Conservation (phyloP, 2,329 filamentous ascomycete genomes). For the Emmonsia crescens region DNA sequence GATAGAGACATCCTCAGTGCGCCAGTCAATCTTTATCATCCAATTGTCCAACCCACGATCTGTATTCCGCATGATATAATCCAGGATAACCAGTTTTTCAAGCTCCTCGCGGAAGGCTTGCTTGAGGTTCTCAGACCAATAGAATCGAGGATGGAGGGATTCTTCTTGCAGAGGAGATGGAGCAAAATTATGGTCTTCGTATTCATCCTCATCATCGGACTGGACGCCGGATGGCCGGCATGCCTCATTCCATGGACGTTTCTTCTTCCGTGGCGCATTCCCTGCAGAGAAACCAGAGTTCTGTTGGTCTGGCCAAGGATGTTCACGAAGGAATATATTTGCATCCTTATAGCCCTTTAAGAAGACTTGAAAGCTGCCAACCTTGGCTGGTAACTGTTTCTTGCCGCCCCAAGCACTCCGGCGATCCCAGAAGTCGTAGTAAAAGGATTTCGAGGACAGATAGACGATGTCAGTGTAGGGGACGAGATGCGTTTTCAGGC, state of each 20-base stretch:
- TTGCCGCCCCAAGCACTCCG: slow-evolving; percentile 78
- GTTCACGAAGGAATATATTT: slow-evolving; percentile 84
- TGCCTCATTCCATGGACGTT: slow-evolving; percentile 66
- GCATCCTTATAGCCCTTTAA: slow-evolving; percentile 95
- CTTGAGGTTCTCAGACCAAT: slow-evolving; percentile 81
- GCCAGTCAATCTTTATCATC: slow-evolving; percentile 96
- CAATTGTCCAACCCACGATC: slow-evolving; percentile 95
- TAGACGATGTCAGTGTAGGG: slow-evolving; percentile 94
- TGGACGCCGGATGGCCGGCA: slow-evolving; percentile 58
- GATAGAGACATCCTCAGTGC: slow-evolving; percentile 71
- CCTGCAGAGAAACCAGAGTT: slow-evolving; percentile 56
- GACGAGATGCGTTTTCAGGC: slow-evolving; percentile 81
- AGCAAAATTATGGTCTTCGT: slow-evolving; percentile 35
- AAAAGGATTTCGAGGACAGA: slow-evolving; percentile 91
- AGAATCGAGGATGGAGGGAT: slow-evolving; percentile 44
- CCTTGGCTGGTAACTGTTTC: slow-evolving; percentile 77
- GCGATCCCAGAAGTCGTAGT: slow-evolving; percentile 96
- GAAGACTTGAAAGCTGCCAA: slow-evolving; percentile 95
- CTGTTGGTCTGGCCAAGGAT: slow-evolving; percentile 94
- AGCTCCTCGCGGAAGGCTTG: slow-evolving; percentile 89
- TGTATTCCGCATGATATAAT: slow-evolving; percentile 99
- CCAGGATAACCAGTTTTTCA: slow-evolving; percentile 91
- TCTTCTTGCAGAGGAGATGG: slow-evolving; percentile 35
- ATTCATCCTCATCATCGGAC: slow-evolving; percentile 53
- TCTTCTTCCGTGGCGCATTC: slow-evolving; percentile 56